A percentile compares a stretch with the other conserved stretches of the same genome.
Evolutionary conservation across 306 rosid species (phyloP).

Genomic region (Spatholobus suberectus): DNA sequence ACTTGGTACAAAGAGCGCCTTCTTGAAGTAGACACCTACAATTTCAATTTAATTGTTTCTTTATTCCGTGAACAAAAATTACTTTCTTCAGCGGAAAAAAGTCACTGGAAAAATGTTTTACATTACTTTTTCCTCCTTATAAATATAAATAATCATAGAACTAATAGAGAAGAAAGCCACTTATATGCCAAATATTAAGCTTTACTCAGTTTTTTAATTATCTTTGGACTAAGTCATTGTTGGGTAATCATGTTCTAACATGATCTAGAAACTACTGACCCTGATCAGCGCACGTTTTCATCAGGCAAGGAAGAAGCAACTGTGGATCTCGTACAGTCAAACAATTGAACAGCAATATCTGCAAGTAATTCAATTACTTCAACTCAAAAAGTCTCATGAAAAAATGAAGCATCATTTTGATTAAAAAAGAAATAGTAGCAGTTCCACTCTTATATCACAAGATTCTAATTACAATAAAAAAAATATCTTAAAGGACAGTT

Average conservation of each 20-base stretch:
- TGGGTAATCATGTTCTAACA: not conserved
- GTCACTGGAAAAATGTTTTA: not conserved
- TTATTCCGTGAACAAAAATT: not conserved
- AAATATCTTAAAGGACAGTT: not conserved
- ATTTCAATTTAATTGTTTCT: constrained; percentile 30
- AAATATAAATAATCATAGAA: not conserved
- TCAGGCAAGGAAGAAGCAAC: constrained; percentile 82
- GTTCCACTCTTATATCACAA: not conserved
- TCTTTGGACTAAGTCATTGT: constrained; percentile 15
- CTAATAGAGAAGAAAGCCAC: not conserved
- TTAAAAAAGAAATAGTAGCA: not conserved
- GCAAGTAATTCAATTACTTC: constrained; percentile 48
- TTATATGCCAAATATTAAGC: constrained; percentile 4
- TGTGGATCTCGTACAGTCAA: constrained; percentile 93
- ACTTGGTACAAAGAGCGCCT: constrained; percentile 92
- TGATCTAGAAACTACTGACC: constrained; percentile 59
- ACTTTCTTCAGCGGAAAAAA: constrained; percentile 6
- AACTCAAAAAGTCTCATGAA: constrained; percentile 26
- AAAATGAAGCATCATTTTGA: constrained; percentile 23
- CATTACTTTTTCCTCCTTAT: not conserved
- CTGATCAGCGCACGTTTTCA: constrained; percentile 84
- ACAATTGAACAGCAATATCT: constrained; percentile 95
- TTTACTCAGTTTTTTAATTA: not conserved
- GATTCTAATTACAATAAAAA: not conserved
- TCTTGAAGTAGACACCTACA: constrained; percentile 89